Conservation (phyloP, 768 basidiomycete species). For the Ramaria sp. region DNA sequence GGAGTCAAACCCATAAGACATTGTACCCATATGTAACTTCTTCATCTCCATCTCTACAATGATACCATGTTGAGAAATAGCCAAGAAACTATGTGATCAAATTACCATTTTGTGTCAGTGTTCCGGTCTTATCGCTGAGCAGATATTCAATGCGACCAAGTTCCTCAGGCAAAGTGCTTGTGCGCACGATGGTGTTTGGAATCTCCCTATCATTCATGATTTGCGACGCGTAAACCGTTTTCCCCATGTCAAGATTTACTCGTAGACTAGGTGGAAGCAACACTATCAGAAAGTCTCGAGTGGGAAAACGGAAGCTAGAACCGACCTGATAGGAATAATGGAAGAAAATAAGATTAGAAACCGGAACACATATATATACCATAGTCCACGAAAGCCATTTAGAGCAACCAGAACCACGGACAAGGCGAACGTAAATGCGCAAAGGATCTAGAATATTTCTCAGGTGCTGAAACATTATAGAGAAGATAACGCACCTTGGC, state of each 20-base stretch:
- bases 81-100: background rate
- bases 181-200: slow-evolving; percentile 89
- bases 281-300: background rate
- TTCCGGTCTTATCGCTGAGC: slow-evolving; percentile 96
- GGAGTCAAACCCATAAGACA: slow-evolving; percentile 94
- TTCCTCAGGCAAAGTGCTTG: slow-evolving; percentile 96
- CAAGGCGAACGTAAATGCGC: slow-evolving; percentile 84
- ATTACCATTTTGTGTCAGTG: slow-evolving; percentile 91
- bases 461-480: background rate
- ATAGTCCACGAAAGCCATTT: slow-evolving; percentile 90
- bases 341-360: slow-evolving; percentile 98
- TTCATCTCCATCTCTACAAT: slow-evolving; percentile 95
- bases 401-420: slow-evolving; percentile 88
- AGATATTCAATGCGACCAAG: slow-evolving; percentile 92
- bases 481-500: slow-evolving; percentile 58
- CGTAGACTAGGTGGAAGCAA: slow-evolving; percentile 50
- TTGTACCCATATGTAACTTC: slow-evolving; percentile 97
- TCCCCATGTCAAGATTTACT: slow-evolving; percentile 99
- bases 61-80: background rate
- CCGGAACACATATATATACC: slow-evolving; percentile 94
- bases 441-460: slow-evolving; percentile 58
- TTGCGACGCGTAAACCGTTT: slow-evolving; percentile 92
- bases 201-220: slow-evolving; percentile 93
- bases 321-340: slow-evolving; percentile 96
- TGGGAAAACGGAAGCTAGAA: slow-evolving; percentile 1